A percentile compares a stretch with the other conserved stretches of the same genome.
Evolutionary conservation across 805 yeast genomes (phyloP).

Genomic region (Teunomyces pallodes): DNA sequence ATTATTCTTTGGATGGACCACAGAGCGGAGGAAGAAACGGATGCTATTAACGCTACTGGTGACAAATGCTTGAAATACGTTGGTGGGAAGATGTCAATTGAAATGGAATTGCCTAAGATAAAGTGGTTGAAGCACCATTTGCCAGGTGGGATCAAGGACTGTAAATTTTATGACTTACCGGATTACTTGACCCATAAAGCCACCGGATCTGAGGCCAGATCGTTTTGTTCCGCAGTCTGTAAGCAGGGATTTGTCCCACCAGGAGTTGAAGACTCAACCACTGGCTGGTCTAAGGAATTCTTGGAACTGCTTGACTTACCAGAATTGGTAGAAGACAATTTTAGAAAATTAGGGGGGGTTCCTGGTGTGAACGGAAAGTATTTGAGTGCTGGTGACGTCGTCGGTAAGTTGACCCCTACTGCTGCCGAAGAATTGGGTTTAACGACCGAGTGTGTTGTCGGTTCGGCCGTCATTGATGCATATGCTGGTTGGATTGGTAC

Average conservation of each 20-base stretch:
- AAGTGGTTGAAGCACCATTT: constrained; percentile 91
- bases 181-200: constrained; percentile 92
- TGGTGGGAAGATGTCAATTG: constrained; percentile 97
- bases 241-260: constrained; percentile 93
- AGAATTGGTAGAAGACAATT: constrained; percentile 76
- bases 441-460: constrained; percentile 76
- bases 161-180: constrained; percentile 88
- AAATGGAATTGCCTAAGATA: constrained; percentile 97
- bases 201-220: constrained; percentile 81
- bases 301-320: constrained; percentile 64
- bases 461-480: constrained; percentile 96
- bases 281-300: constrained; percentile 90
- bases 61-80: constrained; percentile 85
- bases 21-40: constrained; percentile 81
- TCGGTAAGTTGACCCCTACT: constrained; percentile 63
- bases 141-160: constrained; percentile 53
- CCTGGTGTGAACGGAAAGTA: constrained; percentile 70
- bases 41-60: constrained; percentile 72
- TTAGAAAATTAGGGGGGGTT: constrained; percentile 79
- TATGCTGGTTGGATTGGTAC: constrained; percentile 99
- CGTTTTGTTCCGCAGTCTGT: constrained; percentile 88
- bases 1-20: constrained; percentile 98
- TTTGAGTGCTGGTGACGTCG: constrained; percentile 84
- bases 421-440: constrained; percentile 86
- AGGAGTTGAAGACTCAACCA: constrained; percentile 81